A percentile compares a stretch with the other conserved stretches of the same genome.
phyloP scores from a whole-genome alignment of 495 filamentous ascomycete genomes.

The Baudoinia panamericana region DNA sequence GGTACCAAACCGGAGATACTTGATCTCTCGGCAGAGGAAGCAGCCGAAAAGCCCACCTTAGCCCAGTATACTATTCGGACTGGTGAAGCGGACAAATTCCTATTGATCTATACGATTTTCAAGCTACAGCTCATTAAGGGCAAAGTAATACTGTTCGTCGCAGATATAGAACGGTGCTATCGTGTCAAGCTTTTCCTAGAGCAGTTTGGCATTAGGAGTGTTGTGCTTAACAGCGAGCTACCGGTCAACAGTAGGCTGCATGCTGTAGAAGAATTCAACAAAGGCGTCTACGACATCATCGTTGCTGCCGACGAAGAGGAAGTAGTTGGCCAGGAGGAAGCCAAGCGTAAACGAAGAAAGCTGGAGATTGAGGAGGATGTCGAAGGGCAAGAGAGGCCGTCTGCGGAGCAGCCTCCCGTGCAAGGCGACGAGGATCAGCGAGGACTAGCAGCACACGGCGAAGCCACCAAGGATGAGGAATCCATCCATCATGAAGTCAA shows the following conservation, averaged over 20 bases:
- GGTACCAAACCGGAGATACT: slow-evolving; percentile 59
- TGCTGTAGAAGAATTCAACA: slow-evolving; percentile 95
- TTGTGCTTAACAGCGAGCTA: slow-evolving; percentile 87
- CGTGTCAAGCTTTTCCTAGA: slow-evolving; percentile 90
- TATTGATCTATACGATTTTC: slow-evolving; percentile 86
- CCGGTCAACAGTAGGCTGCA: slow-evolving; percentile 87
- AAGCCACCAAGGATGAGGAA: neutral
- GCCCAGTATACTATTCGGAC: slow-evolving; percentile 83
- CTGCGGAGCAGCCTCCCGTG: slow-evolving; percentile 10
- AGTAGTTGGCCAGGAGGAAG: slow-evolving; percentile 49
- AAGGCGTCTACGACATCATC: slow-evolving; percentile 89
- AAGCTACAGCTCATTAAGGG: slow-evolving; percentile 90
- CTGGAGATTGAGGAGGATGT: slow-evolving; percentile 5
- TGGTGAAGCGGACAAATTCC: slow-evolving; percentile 92
- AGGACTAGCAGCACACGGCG: neutral
- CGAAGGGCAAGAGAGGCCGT: slow-evolving; percentile 6
- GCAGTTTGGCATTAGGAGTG: slow-evolving; percentile 88
- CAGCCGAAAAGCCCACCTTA: slow-evolving; percentile 50
- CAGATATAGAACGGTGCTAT: slow-evolving; percentile 86
- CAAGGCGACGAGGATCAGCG: slow-evolving; percentile 14
- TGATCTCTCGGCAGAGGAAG: slow-evolving; percentile 59
- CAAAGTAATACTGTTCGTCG: slow-evolving; percentile 87
- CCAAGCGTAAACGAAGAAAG: slow-evolving; percentile 27
- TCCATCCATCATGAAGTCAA: neutral
- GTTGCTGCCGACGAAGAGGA: slow-evolving; percentile 92